Evolutionary conservation across 2,329 filamentous ascomycete species (phyloP).

Genomic region (Pochonia chlamydosporia): DNA sequence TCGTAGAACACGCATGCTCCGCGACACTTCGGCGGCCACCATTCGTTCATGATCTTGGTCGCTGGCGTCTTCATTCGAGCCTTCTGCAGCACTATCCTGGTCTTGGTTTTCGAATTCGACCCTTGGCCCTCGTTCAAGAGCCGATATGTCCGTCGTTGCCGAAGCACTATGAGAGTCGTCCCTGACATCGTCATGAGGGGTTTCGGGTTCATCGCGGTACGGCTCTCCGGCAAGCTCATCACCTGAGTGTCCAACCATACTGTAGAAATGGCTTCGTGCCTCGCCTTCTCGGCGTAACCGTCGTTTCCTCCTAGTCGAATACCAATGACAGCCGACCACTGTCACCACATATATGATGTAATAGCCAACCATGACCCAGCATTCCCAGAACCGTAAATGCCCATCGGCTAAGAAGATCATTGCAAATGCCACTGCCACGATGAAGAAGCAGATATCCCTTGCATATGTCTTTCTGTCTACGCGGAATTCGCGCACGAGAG

Average conservation of each 20-base stretch:
- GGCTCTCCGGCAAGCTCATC: slow-evolving; percentile 50
- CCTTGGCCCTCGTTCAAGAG: slow-evolving; percentile 38
- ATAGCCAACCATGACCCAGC: slow-evolving; percentile 80
- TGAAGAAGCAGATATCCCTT: slow-evolving; percentile 88
- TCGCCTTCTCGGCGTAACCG: slow-evolving; percentile 61
- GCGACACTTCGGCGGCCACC: slow-evolving; percentile 76
- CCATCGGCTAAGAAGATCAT: slow-evolving; percentile 86
- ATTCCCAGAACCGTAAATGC: slow-evolving; percentile 81
- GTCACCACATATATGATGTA: slow-evolving; percentile 85
- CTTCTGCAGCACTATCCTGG: slow-evolving; percentile 28
- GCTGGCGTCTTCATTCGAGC: slow-evolving; percentile 36
- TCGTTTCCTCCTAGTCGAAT: slow-evolving; percentile 56
- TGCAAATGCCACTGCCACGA: slow-evolving; percentile 78
- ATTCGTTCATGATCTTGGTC: slow-evolving; percentile 54
- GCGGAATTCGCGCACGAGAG: slow-evolving; percentile 87
- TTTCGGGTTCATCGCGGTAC: slow-evolving; percentile 57
- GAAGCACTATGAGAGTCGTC: slow-evolving; percentile 12
- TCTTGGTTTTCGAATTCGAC: slow-evolving; percentile 40
- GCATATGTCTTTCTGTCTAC: slow-evolving; percentile 87
- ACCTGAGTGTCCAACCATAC: slow-evolving; percentile 39
- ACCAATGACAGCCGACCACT: slow-evolving; percentile 92
- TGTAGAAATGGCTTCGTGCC: slow-evolving; percentile 68
- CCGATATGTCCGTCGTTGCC: slow-evolving; percentile 30
- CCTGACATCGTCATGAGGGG: slow-evolving; percentile 16
- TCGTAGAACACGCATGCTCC: slow-evolving; percentile 84